A percentile compares a stretch with the other conserved stretches of the same genome.
Conservation (phyloP, 768 basidiomycete genomes). For the Melanogaster broomeanus region DNA sequence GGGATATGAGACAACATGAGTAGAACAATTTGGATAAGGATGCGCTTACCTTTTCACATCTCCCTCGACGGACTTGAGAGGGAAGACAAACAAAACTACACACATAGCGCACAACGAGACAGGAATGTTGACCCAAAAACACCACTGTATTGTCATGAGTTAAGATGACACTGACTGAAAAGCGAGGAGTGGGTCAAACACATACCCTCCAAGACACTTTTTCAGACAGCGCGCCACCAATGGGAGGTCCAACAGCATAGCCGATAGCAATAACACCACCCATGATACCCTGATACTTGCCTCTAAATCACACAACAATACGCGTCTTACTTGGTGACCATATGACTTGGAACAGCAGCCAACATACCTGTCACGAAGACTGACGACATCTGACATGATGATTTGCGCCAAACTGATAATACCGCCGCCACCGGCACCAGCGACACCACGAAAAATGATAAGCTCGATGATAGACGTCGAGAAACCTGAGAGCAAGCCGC, state of each 20-base stretch:
- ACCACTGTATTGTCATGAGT: too few species aligned
- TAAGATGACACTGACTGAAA: neutral
- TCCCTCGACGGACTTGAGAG: too few species aligned
- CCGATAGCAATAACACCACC: conserved; percentile 57
- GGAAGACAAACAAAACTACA: conserved; percentile 62
- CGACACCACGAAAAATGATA: too few species aligned
- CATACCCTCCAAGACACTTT: conserved; percentile 65
- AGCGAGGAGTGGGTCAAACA: conserved; percentile 19
- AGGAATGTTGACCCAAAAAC: conserved; percentile 69
- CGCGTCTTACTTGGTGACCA: neutral
- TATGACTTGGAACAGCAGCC: neutral
- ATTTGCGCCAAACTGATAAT: conserved; percentile 72
- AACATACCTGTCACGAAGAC: conserved; percentile 56
- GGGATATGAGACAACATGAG: neutral
- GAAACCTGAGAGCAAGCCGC: conserved; percentile 67
- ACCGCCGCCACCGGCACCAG: conserved; percentile 71
- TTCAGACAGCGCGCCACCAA: conserved; percentile 66
- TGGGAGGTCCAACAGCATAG: conserved; percentile 64
- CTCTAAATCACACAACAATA: conserved; percentile 42
- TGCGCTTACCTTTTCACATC: conserved; percentile 42
- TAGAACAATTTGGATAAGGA: too few species aligned
- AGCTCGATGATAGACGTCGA: conserved; percentile 64
- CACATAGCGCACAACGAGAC: conserved; percentile 53
- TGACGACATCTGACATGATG: conserved; percentile 66
- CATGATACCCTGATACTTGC: conserved; percentile 79